Base-by-base conservation (phyloP, 75 land plant species). In the Picea sitchensis region DNA sequence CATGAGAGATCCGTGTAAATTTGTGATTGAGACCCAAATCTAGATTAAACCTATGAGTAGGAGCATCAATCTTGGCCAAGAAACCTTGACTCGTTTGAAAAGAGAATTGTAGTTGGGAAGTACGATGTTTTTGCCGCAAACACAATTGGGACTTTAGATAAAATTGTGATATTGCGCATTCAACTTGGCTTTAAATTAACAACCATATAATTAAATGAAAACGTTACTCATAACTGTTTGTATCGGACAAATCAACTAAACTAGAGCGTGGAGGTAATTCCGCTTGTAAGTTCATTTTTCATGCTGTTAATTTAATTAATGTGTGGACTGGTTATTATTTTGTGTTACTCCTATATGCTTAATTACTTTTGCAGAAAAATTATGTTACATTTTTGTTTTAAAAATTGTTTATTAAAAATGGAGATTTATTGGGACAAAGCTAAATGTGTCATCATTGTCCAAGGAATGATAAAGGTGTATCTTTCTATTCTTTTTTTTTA, bases 381-480 rank as follows among this genome's bases (percentile, higher is more conserved):
- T 68, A 36, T 32, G 17, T 38, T 68, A 5, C 0, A 11, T 38
- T 68, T 38, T 68, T 38, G 20, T 68, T 62, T 2, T 75, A 88
- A 90, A 90, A 87, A 2, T 60, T 81, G 63, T 87, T 85, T 78
- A 82, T 78, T 59, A 81, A 31, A 61, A 84, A 76, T 65, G 75
- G 77, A 14, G 86, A 89, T 56, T 85, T 32, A 6, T 34, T 68
- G 36, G 38, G 72, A 44, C 30, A 68, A 23, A 87, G 86, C 77
- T 71, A 78, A 80, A 87, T 80, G 81, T 96, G 98, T 78, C 98
- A 96, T 72, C 98, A 96, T 60, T 96, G 96, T 58, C 91, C 92
- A 77, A 81, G 94, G 76, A 96, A 93, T 94, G 98, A 96, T 75
- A 96, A 92, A 75, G 92, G n/a, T n/a, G n/a, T n/a, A n/a, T n/a